Evolutionary conservation across 2,329 filamentous ascomycete genomes (phyloP).

Genomic region (Trichoderma breve): DNA sequence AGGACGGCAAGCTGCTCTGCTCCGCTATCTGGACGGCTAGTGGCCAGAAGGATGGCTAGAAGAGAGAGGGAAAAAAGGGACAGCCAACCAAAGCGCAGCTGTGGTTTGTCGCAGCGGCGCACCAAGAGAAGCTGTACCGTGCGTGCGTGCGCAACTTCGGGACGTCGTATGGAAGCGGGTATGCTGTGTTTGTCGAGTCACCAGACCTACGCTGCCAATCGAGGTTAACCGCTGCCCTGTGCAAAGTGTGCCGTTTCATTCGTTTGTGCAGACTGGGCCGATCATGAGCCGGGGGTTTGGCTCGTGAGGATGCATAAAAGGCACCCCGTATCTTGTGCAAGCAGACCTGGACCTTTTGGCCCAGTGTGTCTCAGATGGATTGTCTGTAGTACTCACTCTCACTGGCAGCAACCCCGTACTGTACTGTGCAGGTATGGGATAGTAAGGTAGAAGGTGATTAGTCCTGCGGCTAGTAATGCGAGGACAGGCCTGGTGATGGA

Average conservation of each 20-base stretch:
- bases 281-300: slow-evolving; percentile 32
- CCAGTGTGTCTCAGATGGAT: background rate
- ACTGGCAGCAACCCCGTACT: too few relatives aligned
- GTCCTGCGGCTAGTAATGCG: slow-evolving; percentile 8
- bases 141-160: slow-evolving; percentile 20
- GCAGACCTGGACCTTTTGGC: background rate
- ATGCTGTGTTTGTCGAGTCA: slow-evolving; percentile 25
- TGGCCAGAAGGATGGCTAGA: background rate
- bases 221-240: slow-evolving; percentile 31
- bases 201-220: slow-evolving; percentile 25
- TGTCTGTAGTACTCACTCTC: background rate
- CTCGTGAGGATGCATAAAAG: slow-evolving; percentile 8
- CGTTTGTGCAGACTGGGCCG: slow-evolving; percentile 31
- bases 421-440: background rate
- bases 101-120: background rate
- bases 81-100: slow-evolving; percentile 12
- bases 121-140: slow-evolving; percentile 9
- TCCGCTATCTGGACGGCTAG: slow-evolving; percentile 15
- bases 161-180: slow-evolving; percentile 21
- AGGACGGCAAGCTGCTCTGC: slow-evolving; percentile 15
- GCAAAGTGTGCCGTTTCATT: slow-evolving; percentile 32
- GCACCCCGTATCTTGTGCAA: slow-evolving; percentile 1
- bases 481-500: slow-evolving; percentile 14
- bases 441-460: background rate
- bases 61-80: background rate